Percentiles rank a stretch among this genome's conserved stretches.
phyloP scores from a whole-genome alignment of 2,329 filamentous ascomycete species.

The Penicillium sp. region DNA sequence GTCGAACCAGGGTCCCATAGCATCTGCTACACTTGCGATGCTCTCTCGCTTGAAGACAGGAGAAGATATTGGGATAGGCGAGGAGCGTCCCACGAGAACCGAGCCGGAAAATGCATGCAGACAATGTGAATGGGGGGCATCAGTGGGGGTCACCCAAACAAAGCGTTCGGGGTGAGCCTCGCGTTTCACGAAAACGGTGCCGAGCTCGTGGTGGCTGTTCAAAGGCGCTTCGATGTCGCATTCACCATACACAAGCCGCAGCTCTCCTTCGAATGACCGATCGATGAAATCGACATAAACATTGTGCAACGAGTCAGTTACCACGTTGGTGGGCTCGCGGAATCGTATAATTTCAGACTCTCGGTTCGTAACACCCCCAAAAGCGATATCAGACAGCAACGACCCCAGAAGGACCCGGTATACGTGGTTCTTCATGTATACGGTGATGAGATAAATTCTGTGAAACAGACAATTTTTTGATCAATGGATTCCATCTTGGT shows the following conservation, averaged over 20 bases:
- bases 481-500: no score
- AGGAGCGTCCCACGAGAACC: constrained; percentile 24
- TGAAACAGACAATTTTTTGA: no score
- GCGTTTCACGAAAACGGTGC: constrained; percentile 43
- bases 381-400: neutral
- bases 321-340: constrained; percentile 39
- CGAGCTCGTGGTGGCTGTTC: constrained; percentile 51
- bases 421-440: neutral
- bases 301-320: constrained; percentile 53
- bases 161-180: constrained; percentile 50
- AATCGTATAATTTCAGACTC: constrained; percentile 17
- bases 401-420: neutral
- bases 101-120: constrained; percentile 40
- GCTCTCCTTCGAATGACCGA: constrained; percentile 47
- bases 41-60: constrained; percentile 26
- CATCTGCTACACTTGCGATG: constrained; percentile 40
- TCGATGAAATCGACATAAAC: constrained; percentile 50
- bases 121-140: constrained; percentile 36
- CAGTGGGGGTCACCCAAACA: constrained; percentile 41
- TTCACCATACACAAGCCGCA: constrained; percentile 51
- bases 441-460: neutral
- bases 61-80: constrained; percentile 23
- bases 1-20: constrained; percentile 47
- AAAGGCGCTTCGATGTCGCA: constrained; percentile 42
- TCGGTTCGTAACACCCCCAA: neutral